These are phyloP conservation scores for Aspergillus jensenii DNA, from an alignment of 2,329 filamentous ascomycete genomes.

Conservation along the genomic window DNA sequence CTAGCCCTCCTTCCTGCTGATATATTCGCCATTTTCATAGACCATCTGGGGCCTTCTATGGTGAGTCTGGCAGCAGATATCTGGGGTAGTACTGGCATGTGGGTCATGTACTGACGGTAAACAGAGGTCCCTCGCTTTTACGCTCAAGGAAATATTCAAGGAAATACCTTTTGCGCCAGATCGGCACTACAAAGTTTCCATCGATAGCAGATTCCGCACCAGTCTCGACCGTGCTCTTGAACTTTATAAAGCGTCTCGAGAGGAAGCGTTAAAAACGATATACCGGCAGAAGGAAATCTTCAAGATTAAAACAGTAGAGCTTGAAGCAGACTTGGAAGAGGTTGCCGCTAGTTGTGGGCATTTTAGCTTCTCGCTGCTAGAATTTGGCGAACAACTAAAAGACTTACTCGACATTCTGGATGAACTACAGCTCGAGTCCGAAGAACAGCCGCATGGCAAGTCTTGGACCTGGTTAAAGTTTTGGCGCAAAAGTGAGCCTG, in stretches of 20 bases:
- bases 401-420: conserved; percentile 80
- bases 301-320: conserved; percentile 67
- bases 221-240: conserved; percentile 78
- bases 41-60: conserved; percentile 86
- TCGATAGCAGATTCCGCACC: conserved; percentile 76
- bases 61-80: conserved; percentile 34
- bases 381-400: conserved; percentile 87
- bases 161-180: conserved; percentile 77
- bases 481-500: conserved; percentile 54
- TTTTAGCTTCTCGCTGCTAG: conserved; percentile 87
- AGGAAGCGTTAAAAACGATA: conserved; percentile 72
- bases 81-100: neutral
- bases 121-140: conserved; percentile 85
- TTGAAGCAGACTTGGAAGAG: conserved; percentile 93
- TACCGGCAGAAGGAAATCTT: conserved; percentile 76
- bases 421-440: conserved; percentile 70
- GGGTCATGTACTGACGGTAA: conserved; percentile 3
- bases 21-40: conserved; percentile 89
- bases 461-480: conserved; percentile 85
- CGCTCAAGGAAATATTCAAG: conserved; percentile 81
- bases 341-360: conserved; percentile 97
- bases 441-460: conserved; percentile 60
- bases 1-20: conserved; percentile 61
- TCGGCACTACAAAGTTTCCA: conserved; percentile 66
- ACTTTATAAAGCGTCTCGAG: conserved; percentile 74